phyloP scores from a whole-genome alignment of 768 basidiomycete species.

The Suillus sp. region DNA sequence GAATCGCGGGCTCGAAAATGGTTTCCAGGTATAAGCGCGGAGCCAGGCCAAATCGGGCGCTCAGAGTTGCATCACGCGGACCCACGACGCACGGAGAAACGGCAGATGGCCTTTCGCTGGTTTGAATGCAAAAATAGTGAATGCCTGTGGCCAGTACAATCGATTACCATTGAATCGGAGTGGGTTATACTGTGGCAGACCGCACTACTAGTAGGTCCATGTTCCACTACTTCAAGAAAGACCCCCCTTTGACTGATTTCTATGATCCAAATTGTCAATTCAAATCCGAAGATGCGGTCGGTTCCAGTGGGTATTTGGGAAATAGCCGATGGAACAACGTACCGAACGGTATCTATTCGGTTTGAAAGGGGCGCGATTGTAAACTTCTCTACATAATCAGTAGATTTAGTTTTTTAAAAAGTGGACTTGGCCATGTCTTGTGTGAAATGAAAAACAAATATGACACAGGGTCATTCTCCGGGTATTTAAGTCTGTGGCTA shows the following conservation, averaged over 20 bases:
- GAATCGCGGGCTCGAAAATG: conserved; percentile 6
- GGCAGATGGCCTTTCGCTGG: not conserved
- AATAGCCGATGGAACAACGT: conserved; percentile 4
- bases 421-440: conserved; percentile 1
- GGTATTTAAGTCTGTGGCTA: conserved; percentile 11
- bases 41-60: not conserved
- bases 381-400: not conserved
- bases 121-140: not conserved
- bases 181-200: not conserved
- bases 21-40: conserved; percentile 5
- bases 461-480: conserved; percentile 6
- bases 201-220: no score
- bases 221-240: no score
- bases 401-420: conserved; percentile 2
- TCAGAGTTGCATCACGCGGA: conserved; percentile 5
- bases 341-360: conserved; percentile 2
- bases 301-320: not conserved
- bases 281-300: not conserved
- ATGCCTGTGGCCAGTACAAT: not conserved
- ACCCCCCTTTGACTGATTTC: no score
- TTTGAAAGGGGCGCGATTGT: not conserved
- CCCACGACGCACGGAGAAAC: conserved; percentile 1
- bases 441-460: conserved; percentile 5
- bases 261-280: no score
- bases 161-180: not conserved